Conservation (phyloP, 805 yeast genomes). For the Teunomyces aglyptinius region DNA sequence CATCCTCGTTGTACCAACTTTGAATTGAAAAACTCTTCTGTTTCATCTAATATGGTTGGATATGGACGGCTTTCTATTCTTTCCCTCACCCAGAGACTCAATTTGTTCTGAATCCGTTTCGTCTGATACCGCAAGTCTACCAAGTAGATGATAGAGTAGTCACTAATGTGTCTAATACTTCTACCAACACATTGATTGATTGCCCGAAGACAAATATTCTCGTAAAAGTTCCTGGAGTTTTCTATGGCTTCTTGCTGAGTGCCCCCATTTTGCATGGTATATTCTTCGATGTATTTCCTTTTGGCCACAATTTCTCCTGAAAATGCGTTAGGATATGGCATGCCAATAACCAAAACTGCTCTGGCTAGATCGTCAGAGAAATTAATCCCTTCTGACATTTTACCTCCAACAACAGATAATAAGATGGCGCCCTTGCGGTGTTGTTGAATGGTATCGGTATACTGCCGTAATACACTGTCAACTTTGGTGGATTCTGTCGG, state of each 20-base stretch:
- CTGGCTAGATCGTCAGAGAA: constrained; percentile 86
- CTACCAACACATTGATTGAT: constrained; percentile 92
- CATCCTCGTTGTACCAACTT: constrained; percentile 11
- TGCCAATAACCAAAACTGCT: constrained; percentile 80
- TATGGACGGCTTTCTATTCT: constrained; percentile 13
- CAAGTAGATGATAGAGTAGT: constrained; percentile 73
- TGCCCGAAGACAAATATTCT: constrained; percentile 84
- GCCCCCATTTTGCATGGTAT: constrained; percentile 48
- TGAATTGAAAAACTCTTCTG: constrained; percentile 26
- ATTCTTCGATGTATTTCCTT: constrained; percentile 57
- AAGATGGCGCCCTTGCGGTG: constrained; percentile 57
- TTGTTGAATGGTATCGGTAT: constrained; percentile 40
- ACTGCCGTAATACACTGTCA: constrained; percentile 48
- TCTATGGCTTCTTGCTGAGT: constrained; percentile 43
- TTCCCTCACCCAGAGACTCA: constrained; percentile 71
- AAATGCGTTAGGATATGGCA: constrained; percentile 84
- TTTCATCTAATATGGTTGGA: constrained; percentile 17
- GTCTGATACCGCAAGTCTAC: constrained; percentile 62
- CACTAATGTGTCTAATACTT: constrained; percentile 79
- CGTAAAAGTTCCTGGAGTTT: constrained; percentile 60
- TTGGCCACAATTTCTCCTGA: constrained; percentile 81
- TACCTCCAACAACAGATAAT: constrained; percentile 89
- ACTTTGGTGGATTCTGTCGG: constrained; percentile 42
- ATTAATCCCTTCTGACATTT: constrained; percentile 90
- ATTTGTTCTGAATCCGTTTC: constrained; percentile 49